Conservation (phyloP, 2,329 filamentous ascomycete genomes). For the Fusarium mexicanum region DNA sequence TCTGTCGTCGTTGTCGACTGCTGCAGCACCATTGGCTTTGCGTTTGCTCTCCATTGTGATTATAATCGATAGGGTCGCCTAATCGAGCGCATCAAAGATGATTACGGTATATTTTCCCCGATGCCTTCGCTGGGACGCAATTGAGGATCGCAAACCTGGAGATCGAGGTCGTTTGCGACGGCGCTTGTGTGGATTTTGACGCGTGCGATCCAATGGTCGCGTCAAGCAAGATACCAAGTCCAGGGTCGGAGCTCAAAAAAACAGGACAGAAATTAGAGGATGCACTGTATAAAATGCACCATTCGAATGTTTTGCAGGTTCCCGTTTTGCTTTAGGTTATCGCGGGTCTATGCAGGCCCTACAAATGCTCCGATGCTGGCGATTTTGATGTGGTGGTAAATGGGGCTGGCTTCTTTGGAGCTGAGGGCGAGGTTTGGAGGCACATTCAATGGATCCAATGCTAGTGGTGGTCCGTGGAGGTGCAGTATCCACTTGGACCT, state of each 20-base stretch:
- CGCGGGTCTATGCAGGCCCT: slow-evolving; percentile 23
- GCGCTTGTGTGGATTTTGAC: slow-evolving; percentile 43
- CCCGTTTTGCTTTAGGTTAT: slow-evolving; percentile 12
- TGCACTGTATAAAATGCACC: neutral
- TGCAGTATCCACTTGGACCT: slow-evolving; percentile 42
- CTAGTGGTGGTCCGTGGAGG: slow-evolving; percentile 31
- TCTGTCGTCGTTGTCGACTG: slow-evolving; percentile 61
- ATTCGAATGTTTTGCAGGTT: neutral
- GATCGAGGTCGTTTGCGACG: slow-evolving; percentile 30
- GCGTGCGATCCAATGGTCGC: slow-evolving; percentile 44
- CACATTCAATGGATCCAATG: slow-evolving; percentile 25
- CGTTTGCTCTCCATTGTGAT: slow-evolving; percentile 65
- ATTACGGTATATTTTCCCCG: neutral
- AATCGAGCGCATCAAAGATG: slow-evolving; percentile 43
- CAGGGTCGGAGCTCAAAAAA: slow-evolving; percentile 12
- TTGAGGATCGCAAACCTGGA: slow-evolving; percentile 37
- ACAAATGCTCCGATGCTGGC: slow-evolving; percentile 30
- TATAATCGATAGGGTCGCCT: slow-evolving; percentile 37
- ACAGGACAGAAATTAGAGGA: neutral
- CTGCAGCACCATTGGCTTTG: slow-evolving; percentile 60
- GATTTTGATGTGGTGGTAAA: slow-evolving; percentile 37
- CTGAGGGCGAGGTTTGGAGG: slow-evolving; percentile 33
- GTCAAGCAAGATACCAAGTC: slow-evolving; percentile 33
- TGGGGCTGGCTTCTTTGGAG: slow-evolving; percentile 28
- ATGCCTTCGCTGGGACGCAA: slow-evolving; percentile 40